Percentiles rank a stretch among this genome's conserved stretches.
These are phyloP conservation scores for Megacollybia marginata DNA, from an alignment of 768 basidiomycete species.

Conservation along the genomic window DNA sequence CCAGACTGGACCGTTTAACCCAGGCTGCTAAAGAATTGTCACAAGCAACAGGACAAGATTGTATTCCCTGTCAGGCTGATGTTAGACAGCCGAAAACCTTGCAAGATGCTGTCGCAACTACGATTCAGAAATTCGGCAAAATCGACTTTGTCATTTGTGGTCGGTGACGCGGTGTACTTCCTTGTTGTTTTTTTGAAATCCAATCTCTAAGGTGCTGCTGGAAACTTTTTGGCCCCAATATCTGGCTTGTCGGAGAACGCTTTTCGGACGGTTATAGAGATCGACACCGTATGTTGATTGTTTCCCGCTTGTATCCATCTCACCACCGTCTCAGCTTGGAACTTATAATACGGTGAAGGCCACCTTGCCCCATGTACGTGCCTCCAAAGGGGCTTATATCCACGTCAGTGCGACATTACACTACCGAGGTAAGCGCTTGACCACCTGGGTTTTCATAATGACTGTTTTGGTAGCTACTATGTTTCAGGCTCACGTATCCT, in stretches of 20 bases:
- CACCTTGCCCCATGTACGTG: constrained; percentile 67
- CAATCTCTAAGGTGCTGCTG: constrained; percentile 67
- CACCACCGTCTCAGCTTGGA: constrained; percentile 50
- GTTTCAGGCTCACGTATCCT: constrained; percentile 89
- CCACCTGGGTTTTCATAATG: constrained; percentile 6
- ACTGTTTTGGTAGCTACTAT: constrained; percentile 48
- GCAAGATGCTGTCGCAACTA: constrained; percentile 67
- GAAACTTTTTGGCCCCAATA: constrained; percentile 91
- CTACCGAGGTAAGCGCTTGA: constrained; percentile 50
- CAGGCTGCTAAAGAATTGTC: constrained; percentile 67
- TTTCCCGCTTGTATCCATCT: not conserved
- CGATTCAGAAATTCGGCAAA: constrained; percentile 69
- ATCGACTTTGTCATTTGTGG: constrained; percentile 97
- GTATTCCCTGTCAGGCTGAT: constrained; percentile 72
- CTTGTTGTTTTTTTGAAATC: not conserved
- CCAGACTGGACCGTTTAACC: constrained; percentile 64
- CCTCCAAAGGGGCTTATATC: constrained; percentile 73
- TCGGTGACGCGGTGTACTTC: too few relatives aligned
- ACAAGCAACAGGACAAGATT: constrained; percentile 57
- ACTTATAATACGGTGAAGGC: constrained; percentile 95
- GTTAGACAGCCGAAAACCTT: constrained; percentile 74
- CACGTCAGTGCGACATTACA: constrained; percentile 89
- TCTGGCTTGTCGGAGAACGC: constrained; percentile 80
- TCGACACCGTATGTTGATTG: constrained; percentile 64
- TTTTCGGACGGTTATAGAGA: constrained; percentile 89